A percentile compares a stretch with the other conserved stretches of the same genome.
Evolutionary conservation across 148 eudicot species (phyloP).

Genomic region (Dianthus caryophyllus): DNA sequence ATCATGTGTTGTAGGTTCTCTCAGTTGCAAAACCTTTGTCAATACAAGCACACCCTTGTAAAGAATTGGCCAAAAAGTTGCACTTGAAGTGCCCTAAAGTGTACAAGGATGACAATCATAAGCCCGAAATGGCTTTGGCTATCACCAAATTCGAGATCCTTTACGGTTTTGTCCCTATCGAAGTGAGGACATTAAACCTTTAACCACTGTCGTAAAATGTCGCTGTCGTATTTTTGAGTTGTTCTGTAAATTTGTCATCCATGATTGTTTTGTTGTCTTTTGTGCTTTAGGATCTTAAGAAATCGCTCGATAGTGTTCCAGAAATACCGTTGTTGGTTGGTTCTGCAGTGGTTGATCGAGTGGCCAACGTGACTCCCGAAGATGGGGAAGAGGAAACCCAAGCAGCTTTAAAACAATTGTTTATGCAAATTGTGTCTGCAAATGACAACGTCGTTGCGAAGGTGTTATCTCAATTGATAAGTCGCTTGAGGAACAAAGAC

Average conservation of each 20-base stretch:
- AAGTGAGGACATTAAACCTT: conserved; percentile 37
- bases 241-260: no score
- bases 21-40: conserved; percentile 78
- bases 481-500: conserved; percentile 49
- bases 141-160: conserved; percentile 77
- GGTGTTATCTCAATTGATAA: conserved; percentile 47
- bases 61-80: conserved; percentile 51
- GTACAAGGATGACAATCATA: conserved; percentile 76
- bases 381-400: conserved; percentile 48
- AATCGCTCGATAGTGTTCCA: conserved; percentile 57
- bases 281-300: conserved; percentile 54
- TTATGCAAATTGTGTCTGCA: conserved; percentile 75
- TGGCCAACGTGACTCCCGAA: conserved; percentile 33
- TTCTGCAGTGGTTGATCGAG: conserved; percentile 38
- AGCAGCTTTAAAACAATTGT: conserved; percentile 45
- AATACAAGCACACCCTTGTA: conserved; percentile 86
- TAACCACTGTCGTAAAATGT: not conserved
- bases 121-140: conserved; percentile 95
- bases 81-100: conserved; percentile 51
- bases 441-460: conserved; percentile 46
- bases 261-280: not conserved
- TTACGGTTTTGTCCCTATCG: conserved; percentile 58
- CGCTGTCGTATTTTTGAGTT: not conserved
- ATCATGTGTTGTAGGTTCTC: conserved; percentile 50
- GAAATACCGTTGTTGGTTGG: conserved; percentile 74